Conservation (phyloP, 208 protist species). For the Lotmaria passim region DNA sequence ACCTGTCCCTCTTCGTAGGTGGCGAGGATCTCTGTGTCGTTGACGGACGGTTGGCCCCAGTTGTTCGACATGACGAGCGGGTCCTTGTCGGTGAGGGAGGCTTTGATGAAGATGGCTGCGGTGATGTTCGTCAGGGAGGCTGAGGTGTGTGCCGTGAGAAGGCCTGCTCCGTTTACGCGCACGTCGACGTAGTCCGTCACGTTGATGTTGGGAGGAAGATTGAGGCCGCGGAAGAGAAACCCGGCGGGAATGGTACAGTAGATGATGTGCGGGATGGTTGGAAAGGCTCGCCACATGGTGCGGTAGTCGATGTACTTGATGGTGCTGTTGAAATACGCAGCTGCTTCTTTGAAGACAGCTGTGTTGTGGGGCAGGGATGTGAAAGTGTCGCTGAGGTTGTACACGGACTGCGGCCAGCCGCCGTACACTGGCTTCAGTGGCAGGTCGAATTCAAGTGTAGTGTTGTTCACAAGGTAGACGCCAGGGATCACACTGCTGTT, state of each 20-base stretch:
- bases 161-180: slow-evolving; percentile 2
- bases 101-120: slow-evolving; percentile 9
- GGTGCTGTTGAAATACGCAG: neutral
- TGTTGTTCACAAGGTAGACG: slow-evolving; percentile 19
- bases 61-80: slow-evolving; percentile 33
- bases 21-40: neutral
- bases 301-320: slow-evolving; percentile 7
- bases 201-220: neutral
- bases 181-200: slow-evolving; percentile 11
- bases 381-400: neutral
- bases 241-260: neutral
- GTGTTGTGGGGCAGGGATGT: too few relatives aligned
- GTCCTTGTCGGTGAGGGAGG: slow-evolving; percentile 8
- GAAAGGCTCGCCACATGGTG: neutral
- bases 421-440: slow-evolving; percentile 14
- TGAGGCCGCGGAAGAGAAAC: slow-evolving; percentile 4
- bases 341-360: neutral
- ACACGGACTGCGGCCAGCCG: neutral
- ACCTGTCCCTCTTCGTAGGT: neutral
- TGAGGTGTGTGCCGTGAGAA: neutral
- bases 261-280: slow-evolving; percentile 10
- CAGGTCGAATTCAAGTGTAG: neutral
- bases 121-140: neutral
- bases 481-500: slow-evolving; percentile 16
- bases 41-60: slow-evolving; percentile 22